phyloP scores from a whole-genome alignment of 495 filamentous ascomycete genomes.

The Astrothelium macrocarpum region DNA sequence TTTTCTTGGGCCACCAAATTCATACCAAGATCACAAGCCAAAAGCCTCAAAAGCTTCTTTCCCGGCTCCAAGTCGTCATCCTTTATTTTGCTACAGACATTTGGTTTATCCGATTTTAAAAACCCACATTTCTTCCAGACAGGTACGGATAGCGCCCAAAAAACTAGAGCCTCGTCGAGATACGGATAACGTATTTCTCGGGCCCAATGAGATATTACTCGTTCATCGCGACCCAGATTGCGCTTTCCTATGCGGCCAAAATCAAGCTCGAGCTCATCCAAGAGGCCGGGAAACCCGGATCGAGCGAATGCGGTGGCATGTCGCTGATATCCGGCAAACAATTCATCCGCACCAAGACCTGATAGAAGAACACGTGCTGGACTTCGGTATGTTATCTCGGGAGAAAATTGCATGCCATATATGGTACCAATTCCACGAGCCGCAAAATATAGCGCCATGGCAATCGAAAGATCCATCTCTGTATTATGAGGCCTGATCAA shows the following conservation, averaged over 20 bases:
- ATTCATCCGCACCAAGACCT: constrained; percentile 89
- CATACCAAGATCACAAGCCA: constrained; percentile 70
- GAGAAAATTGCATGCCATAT: constrained; percentile 8
- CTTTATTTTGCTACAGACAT: background rate
- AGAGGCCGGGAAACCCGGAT: constrained; percentile 55
- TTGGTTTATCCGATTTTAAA: constrained; percentile 21
- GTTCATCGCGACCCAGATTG: constrained; percentile 89
- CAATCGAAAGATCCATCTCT: constrained; percentile 98
- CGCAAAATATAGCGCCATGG: constrained; percentile 84
- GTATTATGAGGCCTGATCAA: constrained; percentile 91
- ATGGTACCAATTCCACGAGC: constrained; percentile 61
- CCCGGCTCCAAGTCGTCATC: constrained; percentile 50
- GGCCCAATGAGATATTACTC: constrained; percentile 82
- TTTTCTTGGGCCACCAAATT: constrained; percentile 62
- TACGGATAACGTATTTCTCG: constrained; percentile 88
- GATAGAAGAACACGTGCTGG: constrained; percentile 78
- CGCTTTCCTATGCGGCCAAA: constrained; percentile 78
- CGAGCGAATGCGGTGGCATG: constrained; percentile 68
- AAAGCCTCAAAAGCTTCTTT: constrained; percentile 69
- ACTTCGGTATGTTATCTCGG: constrained; percentile 47
- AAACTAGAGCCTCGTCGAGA: constrained; percentile 76
- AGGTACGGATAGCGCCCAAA: constrained; percentile 62
- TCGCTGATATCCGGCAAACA: constrained; percentile 86
- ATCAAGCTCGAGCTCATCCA: constrained; percentile 80
- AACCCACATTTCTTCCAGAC: constrained; percentile 86